Evolutionary conservation across 441 rosid genomes (phyloP), one percentile per base, ranked within the genome.

Genomic region (Macaranga tanarius): DNA sequence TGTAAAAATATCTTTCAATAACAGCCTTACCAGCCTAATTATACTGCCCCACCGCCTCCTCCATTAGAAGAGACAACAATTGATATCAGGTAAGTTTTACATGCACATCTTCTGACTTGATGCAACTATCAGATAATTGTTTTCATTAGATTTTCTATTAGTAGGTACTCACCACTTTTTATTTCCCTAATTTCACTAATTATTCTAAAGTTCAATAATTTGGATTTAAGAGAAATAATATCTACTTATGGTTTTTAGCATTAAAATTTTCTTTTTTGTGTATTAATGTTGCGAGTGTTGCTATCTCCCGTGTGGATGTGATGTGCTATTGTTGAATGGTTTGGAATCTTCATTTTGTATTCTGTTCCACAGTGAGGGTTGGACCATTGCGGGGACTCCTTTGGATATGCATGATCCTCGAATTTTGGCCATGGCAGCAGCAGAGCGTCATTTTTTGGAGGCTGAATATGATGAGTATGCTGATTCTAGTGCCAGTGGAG

Each of bases 401-500:
- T 69, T 95, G 78, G 93, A 92, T 78, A 67, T 92, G 84, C 89
- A 79, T 51, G 96, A 95, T 85, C 98, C 95, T 79, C 96, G 89
- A 54, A 85, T 92, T 77, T 83, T 91, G 79, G 95, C 97, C 23
- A 87, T 95, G 77, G 98, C 98, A 40, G 98, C 90, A 79, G 96
- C 97, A 60, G 99, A 95, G 38, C 93, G 89, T 69, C 97, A 85
- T 70, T 83, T 85, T 79, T 59, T 92, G 77, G 98, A 92, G 73
- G 82, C 92, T 34, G 99, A 95, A 31, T 92, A 95, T 72, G 91
- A 86, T 20, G 98, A 92, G 23, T 90, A 90, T 85, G 84, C 94
- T 48, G 86, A 88, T 74, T 81, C 97, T 72, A 95, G 80, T 84
- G 89, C 93, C 25, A 95, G 84, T 25, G 95, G 99, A 60, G 93